These are phyloP conservation scores for Endogone sp. DNA, from an alignment of 192 early-diverging fungal genomes.

Conservation along the genomic window DNA sequence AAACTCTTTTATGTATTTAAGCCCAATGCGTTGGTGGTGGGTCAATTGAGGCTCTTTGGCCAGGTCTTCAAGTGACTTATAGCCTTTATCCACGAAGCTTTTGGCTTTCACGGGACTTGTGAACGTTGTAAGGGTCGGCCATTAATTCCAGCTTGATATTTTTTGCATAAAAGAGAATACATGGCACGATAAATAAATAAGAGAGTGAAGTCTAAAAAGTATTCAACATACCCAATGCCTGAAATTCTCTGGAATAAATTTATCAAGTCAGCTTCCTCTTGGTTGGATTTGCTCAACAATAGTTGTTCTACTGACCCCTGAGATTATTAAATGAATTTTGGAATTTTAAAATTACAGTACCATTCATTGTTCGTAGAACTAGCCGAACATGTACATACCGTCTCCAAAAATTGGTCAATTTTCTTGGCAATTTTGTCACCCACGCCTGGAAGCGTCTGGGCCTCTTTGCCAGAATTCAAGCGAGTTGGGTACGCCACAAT, in stretches of 20 bases:
- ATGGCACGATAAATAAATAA: no score
- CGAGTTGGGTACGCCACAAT: conserved; percentile 3
- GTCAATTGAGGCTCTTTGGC: conserved; percentile 1
- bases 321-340: background rate
- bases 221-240: conserved; percentile 10
- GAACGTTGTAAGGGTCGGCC: background rate
- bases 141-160: no score
- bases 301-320: background rate
- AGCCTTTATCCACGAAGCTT: conserved; percentile 15
- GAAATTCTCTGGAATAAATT: conserved; percentile 5
- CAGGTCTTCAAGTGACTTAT: conserved; percentile 14
- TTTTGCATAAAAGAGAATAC: no score
- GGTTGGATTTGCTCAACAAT: background rate
- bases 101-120: conserved; percentile 5
- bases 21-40: background rate
- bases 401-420: conserved; percentile 18
- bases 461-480: conserved; percentile 16
- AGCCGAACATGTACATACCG: background rate
- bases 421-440: conserved; percentile 10
- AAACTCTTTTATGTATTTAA: conserved; percentile 12
- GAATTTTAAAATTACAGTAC: background rate
- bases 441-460: conserved; percentile 4
- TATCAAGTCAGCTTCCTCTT: conserved; percentile 1
- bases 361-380: background rate
- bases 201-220: conserved; percentile 1